phyloP scores from a whole-genome alignment of 306 rosid species.

The Prosopis cineraria region DNA sequence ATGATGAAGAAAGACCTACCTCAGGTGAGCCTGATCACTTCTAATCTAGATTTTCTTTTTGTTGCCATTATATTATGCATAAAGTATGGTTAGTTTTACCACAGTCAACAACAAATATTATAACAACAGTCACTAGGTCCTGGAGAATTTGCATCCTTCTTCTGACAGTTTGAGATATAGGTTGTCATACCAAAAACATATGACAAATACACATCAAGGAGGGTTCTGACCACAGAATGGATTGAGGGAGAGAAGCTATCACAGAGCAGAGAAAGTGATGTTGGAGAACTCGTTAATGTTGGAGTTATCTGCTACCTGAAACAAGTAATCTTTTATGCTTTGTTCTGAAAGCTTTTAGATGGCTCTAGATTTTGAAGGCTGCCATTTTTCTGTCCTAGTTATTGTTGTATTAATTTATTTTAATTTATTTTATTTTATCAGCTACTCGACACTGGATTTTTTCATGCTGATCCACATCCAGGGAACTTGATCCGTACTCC shows the following conservation, averaged over 20 bases:
- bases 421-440: conserved; percentile 45
- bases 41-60: not conserved
- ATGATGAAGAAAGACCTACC: conserved; percentile 98
- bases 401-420: conserved; percentile 30
- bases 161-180: conserved; percentile 54
- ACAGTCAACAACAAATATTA: not conserved
- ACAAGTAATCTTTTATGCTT: conserved; percentile 63
- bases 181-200: conserved; percentile 94
- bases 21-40: conserved; percentile 59
- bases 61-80: conserved; percentile 20
- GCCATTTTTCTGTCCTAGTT: not conserved
- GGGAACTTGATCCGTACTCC: conserved; percentile 99
- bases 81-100: conserved; percentile 11
- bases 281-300: conserved; percentile 94
- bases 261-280: conserved; percentile 95
- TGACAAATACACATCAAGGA: conserved; percentile 82
- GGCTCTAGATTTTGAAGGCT: not conserved
- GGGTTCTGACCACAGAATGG: conserved; percentile 95
- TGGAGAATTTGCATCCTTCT: conserved; percentile 30
- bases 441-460: conserved; percentile 97
- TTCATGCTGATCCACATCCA: conserved; percentile 99
- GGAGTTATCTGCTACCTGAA: conserved; percentile 98
- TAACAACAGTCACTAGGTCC: conserved; percentile 9
- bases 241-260: conserved; percentile 94
- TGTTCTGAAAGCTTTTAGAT: not conserved